Base-by-base conservation (phyloP, 495 filamentous ascomycete genomes). In the Penicillium paxilli region DNA sequence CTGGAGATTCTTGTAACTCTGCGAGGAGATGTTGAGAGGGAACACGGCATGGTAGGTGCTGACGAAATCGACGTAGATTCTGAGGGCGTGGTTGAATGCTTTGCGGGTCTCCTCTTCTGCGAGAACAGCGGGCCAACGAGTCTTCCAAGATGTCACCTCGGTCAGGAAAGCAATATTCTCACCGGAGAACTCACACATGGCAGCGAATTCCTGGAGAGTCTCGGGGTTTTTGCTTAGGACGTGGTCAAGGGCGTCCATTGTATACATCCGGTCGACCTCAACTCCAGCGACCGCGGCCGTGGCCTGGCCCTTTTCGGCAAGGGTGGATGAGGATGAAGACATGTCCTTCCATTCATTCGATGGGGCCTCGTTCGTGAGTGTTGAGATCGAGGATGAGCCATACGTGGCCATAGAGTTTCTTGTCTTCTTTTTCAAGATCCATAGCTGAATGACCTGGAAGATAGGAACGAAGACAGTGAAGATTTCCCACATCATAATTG, bases 381-480 rank as follows among this genome's bases (percentile, higher is more conserved):
- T 48, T 23, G 5, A 47, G 25, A 17, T 48, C 41, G 45, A 41
- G 28, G 42, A 38, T 41, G 21, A 16, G 14, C 23, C 21, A 22
- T 48, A 42, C 16, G 25, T 28, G 35, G 23, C 24, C 12, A 8
- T 51, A 2, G 35, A 51, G 16, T 40, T 8, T 6, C 8, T 28
- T 6, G 35, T 44, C n/a, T 56, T 45, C 25, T 50, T 50, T 25
- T 21, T 35, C 16, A 56, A 9, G 3, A 32, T 19, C 37, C 47
- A 26, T 12, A 45, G 47, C 23, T 38, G 26, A 26, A 50, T 20
- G 25, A 56, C 46, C 17, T 56, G n/a, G 26, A 44, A 56, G 47
- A 50, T 38, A 10, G 53, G 53, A 4, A 56, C 47, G 21, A 56
- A 56, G 10, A 56, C 53, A 21, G 53, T 56, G 46, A 50, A 51